Percentiles rank a stretch among this genome's conserved stretches.
Evolutionary conservation across 2,329 filamentous ascomycete genomes (phyloP).

Genomic region (Periglandula ipomoeae): DNA sequence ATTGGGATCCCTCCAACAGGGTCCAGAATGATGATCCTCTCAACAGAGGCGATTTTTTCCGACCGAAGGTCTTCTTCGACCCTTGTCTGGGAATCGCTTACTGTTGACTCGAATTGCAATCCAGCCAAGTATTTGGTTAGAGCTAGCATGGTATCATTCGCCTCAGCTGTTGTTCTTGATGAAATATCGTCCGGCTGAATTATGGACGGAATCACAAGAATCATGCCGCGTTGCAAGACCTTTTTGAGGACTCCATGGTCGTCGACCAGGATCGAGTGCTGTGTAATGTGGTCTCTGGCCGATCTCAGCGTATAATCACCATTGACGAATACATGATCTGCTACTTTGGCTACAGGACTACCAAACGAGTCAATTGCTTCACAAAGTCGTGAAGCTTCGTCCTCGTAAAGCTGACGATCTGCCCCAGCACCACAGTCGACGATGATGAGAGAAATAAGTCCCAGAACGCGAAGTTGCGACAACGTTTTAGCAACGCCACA

Average conservation of each 20-base stretch:
- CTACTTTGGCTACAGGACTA: slow-evolving; percentile 56
- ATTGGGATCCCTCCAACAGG: slow-evolving; percentile 77
- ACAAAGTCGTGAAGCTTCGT: slow-evolving; percentile 66
- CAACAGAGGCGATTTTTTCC: slow-evolving; percentile 53
- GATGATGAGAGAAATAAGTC: slow-evolving; percentile 73
- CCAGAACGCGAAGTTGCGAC: slow-evolving; percentile 72
- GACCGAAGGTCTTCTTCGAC: slow-evolving; percentile 26
- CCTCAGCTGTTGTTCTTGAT: slow-evolving; percentile 29
- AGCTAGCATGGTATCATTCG: slow-evolving; percentile 61
- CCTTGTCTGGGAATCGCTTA: slow-evolving; percentile 1
- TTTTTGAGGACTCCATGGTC: slow-evolving; percentile 23
- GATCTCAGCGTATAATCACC: not conserved
- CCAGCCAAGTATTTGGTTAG: slow-evolving; percentile 69
- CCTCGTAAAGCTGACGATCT: slow-evolving; percentile 32
- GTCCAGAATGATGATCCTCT: slow-evolving; percentile 84
- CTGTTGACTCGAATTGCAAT: slow-evolving; percentile 35
- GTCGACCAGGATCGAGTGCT: slow-evolving; percentile 19
- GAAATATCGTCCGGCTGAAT: slow-evolving; percentile 33
- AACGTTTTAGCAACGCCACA: slow-evolving; percentile 74
- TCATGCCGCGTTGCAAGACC: slow-evolving; percentile 23
- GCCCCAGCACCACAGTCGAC: slow-evolving; percentile 56
- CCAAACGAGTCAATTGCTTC: slow-evolving; percentile 63
- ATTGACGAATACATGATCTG: slow-evolving; percentile 37
- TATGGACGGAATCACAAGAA: slow-evolving; percentile 31
- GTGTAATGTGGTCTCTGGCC: slow-evolving; percentile 13